Evolutionary conservation across 106 monocot genomes (phyloP).

Genomic region (Acorus calamus): DNA sequence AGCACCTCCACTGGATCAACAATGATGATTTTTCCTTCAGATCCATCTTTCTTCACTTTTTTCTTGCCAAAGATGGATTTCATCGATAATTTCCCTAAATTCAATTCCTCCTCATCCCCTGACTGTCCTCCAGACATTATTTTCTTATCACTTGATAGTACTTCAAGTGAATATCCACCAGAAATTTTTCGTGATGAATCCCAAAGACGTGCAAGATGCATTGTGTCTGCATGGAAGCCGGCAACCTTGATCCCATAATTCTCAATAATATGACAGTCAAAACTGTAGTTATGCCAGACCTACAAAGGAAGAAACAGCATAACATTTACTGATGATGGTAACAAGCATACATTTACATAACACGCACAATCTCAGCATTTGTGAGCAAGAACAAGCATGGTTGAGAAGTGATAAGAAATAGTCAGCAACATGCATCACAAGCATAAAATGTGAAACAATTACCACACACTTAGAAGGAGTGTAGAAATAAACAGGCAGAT

Average conservation of each 20-base stretch:
- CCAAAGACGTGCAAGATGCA: constrained; percentile 97
- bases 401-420: no score
- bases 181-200: constrained; percentile 76
- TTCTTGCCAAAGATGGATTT: constrained; percentile 87
- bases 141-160: constrained; percentile 56
- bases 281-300: constrained; percentile 99
- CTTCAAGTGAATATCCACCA: constrained; percentile 99
- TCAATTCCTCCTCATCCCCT: constrained; percentile 23
- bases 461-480: no score
- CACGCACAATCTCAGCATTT: no score
- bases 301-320: constrained; percentile 17
- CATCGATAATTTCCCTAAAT: constrained; percentile 81
- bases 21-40: constrained; percentile 61
- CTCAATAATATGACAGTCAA: constrained; percentile 76
- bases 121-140: constrained; percentile 36
- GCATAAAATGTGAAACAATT: no score
- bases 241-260: constrained; percentile 78
- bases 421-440: no score
- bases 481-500: no score
- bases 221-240: constrained; percentile 99
- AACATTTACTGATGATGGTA: no score
- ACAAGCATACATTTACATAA: no score
- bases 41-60: constrained; percentile 86
- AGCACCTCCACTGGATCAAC: constrained; percentile 69
- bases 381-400: no score